Base-by-base conservation (phyloP, 768 basidiomycete genomes). In the Lactarius sp. region DNA sequence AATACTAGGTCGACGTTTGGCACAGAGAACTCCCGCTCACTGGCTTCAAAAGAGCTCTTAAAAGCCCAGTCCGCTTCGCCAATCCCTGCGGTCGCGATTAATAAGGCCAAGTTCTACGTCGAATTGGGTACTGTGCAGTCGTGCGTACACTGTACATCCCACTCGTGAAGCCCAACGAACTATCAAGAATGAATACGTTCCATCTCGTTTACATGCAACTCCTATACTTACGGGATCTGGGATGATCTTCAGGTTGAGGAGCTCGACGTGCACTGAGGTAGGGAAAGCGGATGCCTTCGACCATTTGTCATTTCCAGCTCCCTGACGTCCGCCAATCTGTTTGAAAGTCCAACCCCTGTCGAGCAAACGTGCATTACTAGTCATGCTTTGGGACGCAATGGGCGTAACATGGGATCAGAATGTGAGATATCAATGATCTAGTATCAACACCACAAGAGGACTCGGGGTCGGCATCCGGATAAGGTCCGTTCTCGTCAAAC, bases 11-110 rank as follows among this genome's bases (percentile, higher is more conserved):
- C 93, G 36, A 80, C 77, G 58, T 87, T 79, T 3, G 77, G 66
- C 2, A 75, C 72, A 1, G 69, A 66, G 18, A 86, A 71, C 52
- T 86, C 83, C 18, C 72, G 72, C 18, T 80, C 76, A 2, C 78
- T 76, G 20, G 85, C 76, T 6, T 73, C 70, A 70, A 97, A 87
- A 1, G 71, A 76, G 4, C 85, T 86, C 70, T 81, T 86, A 79
- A 96, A 98, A 20, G 79, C 77, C 95, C 95, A 97, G 41, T 86
- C 82, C 9, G 81, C 79, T 72, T 97, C 94, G 39, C 92, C 93
- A 44, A 97, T 78, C 95, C 94, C 93, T 95, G 63, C 39, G 37
- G 47, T 46, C 16, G 59, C 39, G 37, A 44, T 47, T 13, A 60
- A 36, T 20, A 22, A 53, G 9, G 41, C 8, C 59, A 22, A 56